A percentile compares a stretch with the other conserved stretches of the same genome.
These are phyloP conservation scores for Naematelia encephala DNA, from an alignment of 768 basidiomycete species.

Conservation along the genomic window DNA sequence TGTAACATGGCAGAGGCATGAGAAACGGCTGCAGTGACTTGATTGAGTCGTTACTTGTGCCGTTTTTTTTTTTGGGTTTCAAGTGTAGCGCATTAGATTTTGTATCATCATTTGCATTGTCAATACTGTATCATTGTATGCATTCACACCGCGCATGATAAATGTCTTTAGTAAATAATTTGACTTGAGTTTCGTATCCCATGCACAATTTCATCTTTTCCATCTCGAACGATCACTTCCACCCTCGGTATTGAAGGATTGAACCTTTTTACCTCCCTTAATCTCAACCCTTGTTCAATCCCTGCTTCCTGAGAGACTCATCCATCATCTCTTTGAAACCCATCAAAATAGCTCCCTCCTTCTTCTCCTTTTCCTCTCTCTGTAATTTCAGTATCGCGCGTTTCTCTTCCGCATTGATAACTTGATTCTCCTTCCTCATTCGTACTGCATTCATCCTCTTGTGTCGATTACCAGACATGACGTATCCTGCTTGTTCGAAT, in stretches of 20 bases:
- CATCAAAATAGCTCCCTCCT: constrained; percentile 81
- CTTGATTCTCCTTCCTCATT: constrained; percentile 98
- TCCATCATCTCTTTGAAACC: constrained; percentile 68
- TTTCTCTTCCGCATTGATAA: constrained; percentile 98
- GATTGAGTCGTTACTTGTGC: background rate
- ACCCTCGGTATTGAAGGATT: too few species aligned
- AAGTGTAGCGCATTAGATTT: background rate
- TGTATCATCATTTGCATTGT: too few species aligned
- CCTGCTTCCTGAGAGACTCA: constrained; percentile 26
- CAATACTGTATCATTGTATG: too few species aligned
- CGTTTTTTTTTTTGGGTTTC: constrained; percentile 1
- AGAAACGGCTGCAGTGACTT: background rate
- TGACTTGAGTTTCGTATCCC: too few species aligned
- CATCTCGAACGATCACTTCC: too few species aligned
- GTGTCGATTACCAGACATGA: constrained; percentile 95
- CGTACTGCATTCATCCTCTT: constrained; percentile 98
- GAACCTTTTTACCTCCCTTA: too few species aligned
- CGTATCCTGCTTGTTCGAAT: constrained; percentile 88
- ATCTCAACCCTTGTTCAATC: constrained; percentile 7
- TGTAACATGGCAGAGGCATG: background rate
- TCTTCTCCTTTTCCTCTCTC: constrained; percentile 85
- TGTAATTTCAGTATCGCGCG: constrained; percentile 90
- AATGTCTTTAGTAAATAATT: too few species aligned
- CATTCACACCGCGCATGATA: too few species aligned
- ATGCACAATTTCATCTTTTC: too few species aligned